Evolutionary conservation across 306 rosid genomes (phyloP).

Genomic region (Dalbergia cultrata): DNA sequence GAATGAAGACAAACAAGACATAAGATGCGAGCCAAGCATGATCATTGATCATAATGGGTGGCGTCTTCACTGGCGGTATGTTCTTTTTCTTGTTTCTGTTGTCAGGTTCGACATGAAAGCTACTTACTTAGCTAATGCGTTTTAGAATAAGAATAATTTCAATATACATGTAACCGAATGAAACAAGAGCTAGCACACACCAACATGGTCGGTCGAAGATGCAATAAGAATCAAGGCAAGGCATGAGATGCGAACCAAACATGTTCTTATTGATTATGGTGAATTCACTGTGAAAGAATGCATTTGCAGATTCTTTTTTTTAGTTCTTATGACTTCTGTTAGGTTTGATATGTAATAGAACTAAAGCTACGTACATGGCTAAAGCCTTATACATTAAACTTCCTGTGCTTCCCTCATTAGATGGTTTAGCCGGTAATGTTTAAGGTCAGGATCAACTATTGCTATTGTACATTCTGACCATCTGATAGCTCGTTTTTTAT

Average conservation of each 20-base stretch:
- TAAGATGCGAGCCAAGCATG: too few species aligned
- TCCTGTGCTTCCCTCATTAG: background rate
- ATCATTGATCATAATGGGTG: too few species aligned
- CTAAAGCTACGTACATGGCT: slow-evolving; percentile 26
- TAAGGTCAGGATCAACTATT: slow-evolving; percentile 14
- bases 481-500: slow-evolving; percentile 33
- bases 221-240: slow-evolving; percentile 24
- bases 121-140: too few species aligned
- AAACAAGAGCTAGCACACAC: background rate
- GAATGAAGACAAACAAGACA: too few species aligned
- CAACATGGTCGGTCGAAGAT: slow-evolving; percentile 38
- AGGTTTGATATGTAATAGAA: slow-evolving; percentile 32
- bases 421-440: background rate
- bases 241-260: slow-evolving; percentile 37
- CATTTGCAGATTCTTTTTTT: slow-evolving; percentile 19
- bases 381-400: slow-evolving; percentile 8
- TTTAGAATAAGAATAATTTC: background rate
- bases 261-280: slow-evolving; percentile 39
- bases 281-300: slow-evolving; percentile 39
- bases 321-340: background rate
- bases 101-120: too few species aligned
- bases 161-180: background rate
- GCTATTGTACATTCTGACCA: slow-evolving; percentile 18
- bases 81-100: too few species aligned
- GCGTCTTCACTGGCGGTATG: too few species aligned